Evolutionary conservation across 2,329 filamentous ascomycete species (phyloP).

Genomic region (Aspergillus novofumigatus): DNA sequence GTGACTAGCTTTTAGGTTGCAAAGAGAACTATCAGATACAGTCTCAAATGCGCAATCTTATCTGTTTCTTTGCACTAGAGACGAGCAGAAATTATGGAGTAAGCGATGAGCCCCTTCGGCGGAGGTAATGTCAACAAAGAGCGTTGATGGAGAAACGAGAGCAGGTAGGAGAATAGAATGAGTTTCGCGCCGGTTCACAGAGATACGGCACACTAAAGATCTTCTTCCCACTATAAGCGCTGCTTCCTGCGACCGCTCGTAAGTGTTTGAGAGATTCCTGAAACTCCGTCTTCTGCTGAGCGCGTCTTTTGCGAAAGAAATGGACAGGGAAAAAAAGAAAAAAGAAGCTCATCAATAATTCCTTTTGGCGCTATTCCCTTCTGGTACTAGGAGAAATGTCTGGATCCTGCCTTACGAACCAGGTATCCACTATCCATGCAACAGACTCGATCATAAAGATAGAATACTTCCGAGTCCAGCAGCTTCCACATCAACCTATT

Average conservation of each 20-base stretch:
- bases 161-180: not conserved
- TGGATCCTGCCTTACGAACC: conserved; percentile 9
- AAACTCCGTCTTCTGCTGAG: conserved; percentile 2
- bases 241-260: not conserved
- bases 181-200: not conserved
- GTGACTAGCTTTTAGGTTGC: not conserved
- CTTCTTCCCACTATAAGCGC: not conserved
- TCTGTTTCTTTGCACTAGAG: not conserved
- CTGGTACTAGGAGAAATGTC: conserved; percentile 1
- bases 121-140: not conserved
- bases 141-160: not conserved
- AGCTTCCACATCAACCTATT: not conserved
- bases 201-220: not conserved
- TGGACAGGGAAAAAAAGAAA: conserved; percentile 11
- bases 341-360: conserved; percentile 3
- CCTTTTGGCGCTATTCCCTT: conserved; percentile 8
- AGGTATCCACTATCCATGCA: conserved; percentile 7
- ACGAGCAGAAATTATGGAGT: not conserved
- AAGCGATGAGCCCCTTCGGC: not conserved
- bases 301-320: conserved; percentile 8
- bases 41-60: not conserved
- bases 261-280: not conserved
- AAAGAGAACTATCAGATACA: conserved; percentile 3
- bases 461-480: not conserved
- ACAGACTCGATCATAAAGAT: not conserved